Percentiles rank a stretch among this genome's conserved stretches.
Conservation (phyloP, 2,329 filamentous ascomycete genomes). For the Pseudogymnoascus sp. region DNA sequence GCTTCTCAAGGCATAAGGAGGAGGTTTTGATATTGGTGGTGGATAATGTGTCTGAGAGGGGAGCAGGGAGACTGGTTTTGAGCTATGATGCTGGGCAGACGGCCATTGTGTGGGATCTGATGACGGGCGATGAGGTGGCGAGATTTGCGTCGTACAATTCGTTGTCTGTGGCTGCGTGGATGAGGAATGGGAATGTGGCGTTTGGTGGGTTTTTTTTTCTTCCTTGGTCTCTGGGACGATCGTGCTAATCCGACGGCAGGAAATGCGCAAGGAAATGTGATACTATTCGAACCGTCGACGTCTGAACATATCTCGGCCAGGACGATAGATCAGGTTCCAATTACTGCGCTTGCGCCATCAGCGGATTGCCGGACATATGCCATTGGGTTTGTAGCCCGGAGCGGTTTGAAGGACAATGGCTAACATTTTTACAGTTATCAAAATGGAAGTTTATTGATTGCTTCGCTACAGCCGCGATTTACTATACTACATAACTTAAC, state of each 20-base stretch:
- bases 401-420: slow-evolving; percentile 3
- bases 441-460: slow-evolving; percentile 89
- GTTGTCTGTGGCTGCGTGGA: slow-evolving; percentile 80
- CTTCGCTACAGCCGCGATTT: slow-evolving; percentile 81
- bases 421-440: slow-evolving; percentile 56
- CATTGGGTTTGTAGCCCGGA: slow-evolving; percentile 60
- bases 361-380: slow-evolving; percentile 90
- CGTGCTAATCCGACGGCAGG: slow-evolving; percentile 43
- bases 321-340: slow-evolving; percentile 84
- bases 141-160: slow-evolving; percentile 89
- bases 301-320: slow-evolving; percentile 86
- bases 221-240: slow-evolving; percentile 5
- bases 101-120: slow-evolving; percentile 92
- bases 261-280: slow-evolving; percentile 85
- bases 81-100: slow-evolving; percentile 89
- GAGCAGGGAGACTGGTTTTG: slow-evolving; percentile 76
- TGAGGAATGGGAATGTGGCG: slow-evolving; percentile 92
- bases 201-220: slow-evolving; percentile 61
- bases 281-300: slow-evolving; percentile 86
- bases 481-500: slow-evolving; percentile 89
- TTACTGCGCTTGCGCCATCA: slow-evolving; percentile 85
- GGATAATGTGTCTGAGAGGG: slow-evolving; percentile 83
- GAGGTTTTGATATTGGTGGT: slow-evolving; percentile 78
- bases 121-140: slow-evolving; percentile 82
- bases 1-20: slow-evolving; percentile 75